Base-by-base conservation (phyloP, 2,329 filamentous ascomycete species). In the Macrophomina pseudophaseolina region DNA sequence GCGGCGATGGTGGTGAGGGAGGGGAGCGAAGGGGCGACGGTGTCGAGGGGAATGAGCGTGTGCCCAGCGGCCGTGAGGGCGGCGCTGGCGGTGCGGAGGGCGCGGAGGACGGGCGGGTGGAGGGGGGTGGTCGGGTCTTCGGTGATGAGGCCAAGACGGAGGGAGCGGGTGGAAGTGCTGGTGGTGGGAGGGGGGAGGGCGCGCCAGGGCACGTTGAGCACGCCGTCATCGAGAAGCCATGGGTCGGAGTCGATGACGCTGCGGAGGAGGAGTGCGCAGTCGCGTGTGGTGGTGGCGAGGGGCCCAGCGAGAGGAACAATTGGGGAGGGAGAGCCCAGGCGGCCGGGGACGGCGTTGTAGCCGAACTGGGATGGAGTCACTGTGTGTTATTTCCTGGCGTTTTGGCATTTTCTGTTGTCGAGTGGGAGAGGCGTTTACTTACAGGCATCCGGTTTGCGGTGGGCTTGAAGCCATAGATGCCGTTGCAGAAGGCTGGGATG, bases 401-500 rank as follows among this genome's bases (percentile, higher is more conserved):
- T 23, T 23, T 23, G 23, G 23, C 23, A 23, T 2, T 23, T 23
- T 3, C 1, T 23, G 23, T 23, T 9, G 38, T 40, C 8, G 38
- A 40, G 38, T 8, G 14, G 38, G 14, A 14, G 38, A 40, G 38
- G 38, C 23, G 38, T 9, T 14, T 40, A 14, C 38, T 8, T 40
- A 40, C 38, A 0, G 82, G 83, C 16, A 85, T 66, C 9, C 83
- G 76, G 66, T 77, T 76, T 1, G 76, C 75, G 1, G 82, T 84
- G 1, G 84, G 83, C 78, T 76, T 76, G 64, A 77, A 64, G 3
- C 75, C 75, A 48, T 72, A 77, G 3, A 76, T 63, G n/a, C 74
- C 74, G 59, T 79, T 78, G 79, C 94, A 94, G 72, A 97, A 93
- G 65, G 97, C 91, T 77, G 91, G 94, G 75, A 97, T 95, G 72